These are phyloP conservation scores for Nemania serpens DNA, from an alignment of 2,329 filamentous ascomycete genomes.

Conservation along the genomic window DNA sequence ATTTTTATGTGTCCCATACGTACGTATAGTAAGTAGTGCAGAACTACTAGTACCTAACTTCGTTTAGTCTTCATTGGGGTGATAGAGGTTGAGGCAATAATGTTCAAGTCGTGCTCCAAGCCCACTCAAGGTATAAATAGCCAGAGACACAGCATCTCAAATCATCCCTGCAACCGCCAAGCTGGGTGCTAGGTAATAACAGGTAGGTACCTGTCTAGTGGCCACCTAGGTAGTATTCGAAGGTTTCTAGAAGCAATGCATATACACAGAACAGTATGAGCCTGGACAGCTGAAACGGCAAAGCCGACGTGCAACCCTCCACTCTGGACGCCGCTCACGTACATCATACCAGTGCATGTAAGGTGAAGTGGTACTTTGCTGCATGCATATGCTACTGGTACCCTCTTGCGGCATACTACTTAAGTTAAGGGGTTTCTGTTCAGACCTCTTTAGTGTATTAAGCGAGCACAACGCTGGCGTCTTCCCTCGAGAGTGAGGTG, in stretches of 20 bases:
- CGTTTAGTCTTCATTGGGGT: background rate
- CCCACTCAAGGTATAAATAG: background rate
- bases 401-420: background rate
- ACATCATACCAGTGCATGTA: constrained; percentile 17
- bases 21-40: too few relatives aligned
- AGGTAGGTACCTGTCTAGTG: background rate
- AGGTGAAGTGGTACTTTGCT: too few relatives aligned
- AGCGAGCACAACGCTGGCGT: too few relatives aligned
- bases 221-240: constrained; percentile 23
- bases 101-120: background rate
- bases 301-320: constrained; percentile 30
- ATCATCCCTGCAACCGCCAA: constrained; percentile 16
- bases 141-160: constrained; percentile 14
- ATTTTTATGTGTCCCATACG: too few relatives aligned
- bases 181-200: constrained; percentile 6
- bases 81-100: background rate
- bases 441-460: too few relatives aligned
- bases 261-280: background rate
- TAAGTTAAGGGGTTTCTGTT: too few relatives aligned
- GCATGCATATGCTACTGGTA: background rate
- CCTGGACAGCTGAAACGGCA: constrained; percentile 29
- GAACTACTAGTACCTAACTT: background rate
- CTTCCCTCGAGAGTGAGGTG: too few relatives aligned
- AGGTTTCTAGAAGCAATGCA: constrained; percentile 23
- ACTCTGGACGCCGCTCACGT: constrained; percentile 2